Percentiles rank a stretch among this genome's conserved stretches.
Evolutionary conservation across 2,329 filamentous ascomycete genomes (phyloP).

Genomic region (Xylaria sp.): DNA sequence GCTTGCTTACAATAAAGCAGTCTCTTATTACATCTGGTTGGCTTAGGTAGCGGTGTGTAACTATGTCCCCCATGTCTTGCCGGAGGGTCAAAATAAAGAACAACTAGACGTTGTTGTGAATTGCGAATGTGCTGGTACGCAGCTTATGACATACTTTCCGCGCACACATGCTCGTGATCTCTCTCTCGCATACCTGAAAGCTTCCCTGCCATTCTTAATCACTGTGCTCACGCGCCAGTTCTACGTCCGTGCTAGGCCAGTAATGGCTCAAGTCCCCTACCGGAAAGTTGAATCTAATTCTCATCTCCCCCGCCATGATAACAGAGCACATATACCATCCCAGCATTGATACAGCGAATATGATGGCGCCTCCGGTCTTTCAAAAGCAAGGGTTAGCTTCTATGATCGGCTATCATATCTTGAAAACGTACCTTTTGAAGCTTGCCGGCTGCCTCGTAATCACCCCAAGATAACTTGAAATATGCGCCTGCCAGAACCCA

Average conservation of each 20-base stretch:
- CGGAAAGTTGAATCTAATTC: slow-evolving; percentile 59
- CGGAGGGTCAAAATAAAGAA: not conserved
- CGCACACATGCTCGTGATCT: not conserved
- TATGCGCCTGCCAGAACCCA: slow-evolving; percentile 62
- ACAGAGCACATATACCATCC: slow-evolving; percentile 66
- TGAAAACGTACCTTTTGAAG: slow-evolving; percentile 57
- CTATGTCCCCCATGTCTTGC: not conserved
- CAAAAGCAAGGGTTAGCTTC: not conserved
- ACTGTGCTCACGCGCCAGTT: slow-evolving; percentile 42
- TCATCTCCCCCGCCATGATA: slow-evolving; percentile 65
- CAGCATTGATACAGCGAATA: slow-evolving; percentile 60
- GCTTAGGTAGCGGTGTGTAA: not conserved
- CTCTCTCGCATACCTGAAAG: not conserved
- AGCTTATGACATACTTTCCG: not conserved
- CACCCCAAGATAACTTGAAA: slow-evolving; percentile 58
- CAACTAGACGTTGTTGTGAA: not conserved
- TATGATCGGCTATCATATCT: not conserved
- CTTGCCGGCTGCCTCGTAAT: slow-evolving; percentile 53
- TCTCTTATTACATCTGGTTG: not conserved
- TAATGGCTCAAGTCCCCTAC: slow-evolving; percentile 63
- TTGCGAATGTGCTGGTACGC: not conserved
- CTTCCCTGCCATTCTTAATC: slow-evolving; percentile 19
- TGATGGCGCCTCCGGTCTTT: slow-evolving; percentile 53
- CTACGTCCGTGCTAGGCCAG: slow-evolving; percentile 56
- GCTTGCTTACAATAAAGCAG: not conserved